Base-by-base conservation (phyloP, 805 yeast species). In the Pichia exigua region DNA sequence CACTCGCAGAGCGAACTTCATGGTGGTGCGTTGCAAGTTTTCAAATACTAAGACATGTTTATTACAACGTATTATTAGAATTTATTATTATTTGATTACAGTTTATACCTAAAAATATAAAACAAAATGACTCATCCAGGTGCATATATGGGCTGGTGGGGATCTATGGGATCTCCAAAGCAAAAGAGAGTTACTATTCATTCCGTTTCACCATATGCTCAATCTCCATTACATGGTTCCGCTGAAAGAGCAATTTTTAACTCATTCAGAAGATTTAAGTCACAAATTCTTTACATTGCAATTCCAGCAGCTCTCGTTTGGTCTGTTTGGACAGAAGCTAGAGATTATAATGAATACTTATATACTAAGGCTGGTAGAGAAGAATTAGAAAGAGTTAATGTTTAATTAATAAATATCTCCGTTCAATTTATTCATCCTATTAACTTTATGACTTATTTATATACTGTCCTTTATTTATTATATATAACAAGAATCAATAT, bases 141-240 rank as follows among this genome's bases (percentile, higher is more conserved):
- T 62, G 83, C 89, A 65, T 90, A 85, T 67, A 84, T 87, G 92
- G 97, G 97, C 63, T 90, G 97, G 97, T 90, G 97, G 97, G 97
- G 97, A 67, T 71, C 77, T 75, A 72, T 90, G 67, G 96, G 95
- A 56, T 78, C 87, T 71, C 91, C 94, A 68, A 79, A 79, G 62
- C 96, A 88, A 76, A 87, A 87, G 72, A 85, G 88, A 74, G 76
- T 85, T 59, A 86, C 92, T 57, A 79, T 86, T 54, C 94, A 92
- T 78, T 77, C 96, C 51, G 90, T 94, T 58, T 87, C 99, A 59
- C 95, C 97, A 56, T 87, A 79, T 62, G 97, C 96, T 55, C 95
- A 92, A 73, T 83, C 81, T 70, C 97, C 97, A 53, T 79, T 94
- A 70, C 85, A 85, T 71, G 96, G 95, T 61, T 79, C 83, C 59